Evolutionary conservation across 108 stramenopile genomes (phyloP), one percentile per base, ranked within the genome.

Genomic region (Cyclotella atomus): DNA sequence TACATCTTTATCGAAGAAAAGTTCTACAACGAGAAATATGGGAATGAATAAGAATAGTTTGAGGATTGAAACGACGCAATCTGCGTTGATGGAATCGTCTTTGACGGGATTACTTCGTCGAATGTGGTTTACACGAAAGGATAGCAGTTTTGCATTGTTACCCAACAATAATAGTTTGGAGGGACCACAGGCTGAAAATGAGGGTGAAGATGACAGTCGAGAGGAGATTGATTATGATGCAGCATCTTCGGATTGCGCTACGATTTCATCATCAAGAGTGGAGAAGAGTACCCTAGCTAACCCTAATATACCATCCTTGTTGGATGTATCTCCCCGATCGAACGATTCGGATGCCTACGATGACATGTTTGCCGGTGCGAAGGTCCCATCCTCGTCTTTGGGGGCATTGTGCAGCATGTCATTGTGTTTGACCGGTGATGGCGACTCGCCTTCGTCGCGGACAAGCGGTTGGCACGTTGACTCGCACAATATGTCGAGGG

Each of bases 401-500:
- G 57, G 65, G 19, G 36, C 38, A 53, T 23, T 84, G 10, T 81
- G 83, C 25, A 83, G 85, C 19, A 53, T 83, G 38, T 83, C 75
- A 28, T 74, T 83, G 28, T 86, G 85, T 43, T 63, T 86, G 28
- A 79, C 77, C 16, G 46, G 65, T 36, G 63, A 60, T 16, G 68
- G 59, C 10, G 30, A 56, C 24, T 16, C 27, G 15, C 17, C 25
- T 38, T 41, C 59, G 43, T 53, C 50, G 1, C 20, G 59, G 10
- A 36, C 17, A 19, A 33, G 29, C 21, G 66, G 33, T 44, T 33
- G 23, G 44, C 50, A 54, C 30, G 38, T 34, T 70, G 47, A 41
- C 15, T 75, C 79, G 9, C 70, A 81, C 14, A 73, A 76, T 29
- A 84, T 86, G 79, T 76, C 80, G n/a, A 30, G 65, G 38, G 83